A percentile compares a stretch with the other conserved stretches of the same genome.
These are phyloP conservation scores for Dactylellina cionopaga DNA, from an alignment of 2,329 filamentous ascomycete genomes.

Conservation along the genomic window DNA sequence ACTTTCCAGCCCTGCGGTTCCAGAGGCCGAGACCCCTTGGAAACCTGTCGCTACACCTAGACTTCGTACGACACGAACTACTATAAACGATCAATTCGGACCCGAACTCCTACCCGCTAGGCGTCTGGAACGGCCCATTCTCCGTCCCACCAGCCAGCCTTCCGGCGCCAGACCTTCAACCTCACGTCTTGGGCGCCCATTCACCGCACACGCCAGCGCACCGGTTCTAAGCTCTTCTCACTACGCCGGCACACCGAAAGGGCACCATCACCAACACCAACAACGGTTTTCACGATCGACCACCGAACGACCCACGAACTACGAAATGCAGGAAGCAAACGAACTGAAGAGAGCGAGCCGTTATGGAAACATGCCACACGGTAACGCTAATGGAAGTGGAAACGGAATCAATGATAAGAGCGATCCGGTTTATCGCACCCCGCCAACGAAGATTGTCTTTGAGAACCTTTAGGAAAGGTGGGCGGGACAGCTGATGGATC, in stretches of 20 bases:
- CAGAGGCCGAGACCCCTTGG: neutral
- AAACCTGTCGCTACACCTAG: neutral
- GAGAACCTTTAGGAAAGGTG: slow-evolving; percentile 35
- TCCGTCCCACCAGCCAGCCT: slow-evolving; percentile 27
- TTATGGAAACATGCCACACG: slow-evolving; percentile 2
- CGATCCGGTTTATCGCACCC: slow-evolving; percentile 6
- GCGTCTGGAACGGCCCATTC: slow-evolving; percentile 24
- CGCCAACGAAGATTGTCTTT: slow-evolving; percentile 10
- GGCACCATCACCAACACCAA: too few species aligned
- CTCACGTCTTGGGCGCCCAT: slow-evolving; percentile 21
- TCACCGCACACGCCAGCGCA: slow-evolving; percentile 25
- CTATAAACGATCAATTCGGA: slow-evolving; percentile 9
- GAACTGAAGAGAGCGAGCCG: slow-evolving; percentile 3
- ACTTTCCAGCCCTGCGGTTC: neutral
- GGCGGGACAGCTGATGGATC: slow-evolving; percentile 22
- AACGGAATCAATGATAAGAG: slow-evolving; percentile 5
- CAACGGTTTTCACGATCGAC: slow-evolving; percentile 12
- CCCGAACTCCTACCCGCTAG: slow-evolving; percentile 19
- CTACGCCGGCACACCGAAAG: neutral
- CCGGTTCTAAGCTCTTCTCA: slow-evolving; percentile 15
- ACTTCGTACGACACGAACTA: neutral
- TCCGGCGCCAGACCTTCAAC: neutral
- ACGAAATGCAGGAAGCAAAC: neutral
- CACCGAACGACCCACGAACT: neutral
- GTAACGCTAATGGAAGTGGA: too few species aligned